Conservation (phyloP, 192 early-diverging fungal species). For the Obelidium mucronatum region DNA sequence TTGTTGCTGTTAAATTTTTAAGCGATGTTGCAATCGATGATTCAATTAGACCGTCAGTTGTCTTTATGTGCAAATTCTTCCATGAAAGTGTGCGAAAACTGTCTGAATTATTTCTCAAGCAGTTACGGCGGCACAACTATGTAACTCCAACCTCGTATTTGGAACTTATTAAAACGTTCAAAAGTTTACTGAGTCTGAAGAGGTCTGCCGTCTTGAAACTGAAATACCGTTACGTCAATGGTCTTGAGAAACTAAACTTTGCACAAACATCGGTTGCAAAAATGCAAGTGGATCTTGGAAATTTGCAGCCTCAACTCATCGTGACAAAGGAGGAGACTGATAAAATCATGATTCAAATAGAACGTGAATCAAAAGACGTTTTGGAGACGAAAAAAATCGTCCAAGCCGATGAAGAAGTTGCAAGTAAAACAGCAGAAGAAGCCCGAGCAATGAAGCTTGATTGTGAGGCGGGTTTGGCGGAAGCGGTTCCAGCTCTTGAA, state of each 20-base stretch:
- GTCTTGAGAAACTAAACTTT: constrained; percentile 66
- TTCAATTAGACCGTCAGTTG: constrained; percentile 51
- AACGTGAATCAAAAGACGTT: constrained; percentile 66
- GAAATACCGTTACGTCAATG: constrained; percentile 61
- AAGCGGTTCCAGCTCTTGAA: constrained; percentile 66
- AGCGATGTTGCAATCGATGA: constrained; percentile 60
- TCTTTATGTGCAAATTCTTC: constrained; percentile 67
- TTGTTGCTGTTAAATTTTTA: constrained; percentile 64
- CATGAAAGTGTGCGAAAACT: constrained; percentile 60
- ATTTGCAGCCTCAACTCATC: constrained; percentile 64
- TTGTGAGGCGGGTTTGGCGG: constrained; percentile 66
- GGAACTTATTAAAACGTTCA: constrained; percentile 65
- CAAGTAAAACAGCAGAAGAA: constrained; percentile 62
- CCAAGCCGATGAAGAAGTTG: constrained; percentile 65
- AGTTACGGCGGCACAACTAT: constrained; percentile 61
- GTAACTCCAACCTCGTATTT: constrained; percentile 69
- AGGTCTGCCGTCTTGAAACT: constrained; percentile 54
- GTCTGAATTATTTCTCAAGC: constrained; percentile 54
- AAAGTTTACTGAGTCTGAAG: constrained; percentile 53
- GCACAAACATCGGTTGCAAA: constrained; percentile 63
- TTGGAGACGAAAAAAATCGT: constrained; percentile 59
- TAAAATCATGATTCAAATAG: constrained; percentile 64
- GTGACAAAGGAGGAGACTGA: constrained; percentile 63
- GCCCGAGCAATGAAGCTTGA: constrained; percentile 65
- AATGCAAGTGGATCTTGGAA: constrained; percentile 67